Base-by-base conservation (phyloP, 2,329 filamentous ascomycete species). In the Pyricularia sp. region DNA sequence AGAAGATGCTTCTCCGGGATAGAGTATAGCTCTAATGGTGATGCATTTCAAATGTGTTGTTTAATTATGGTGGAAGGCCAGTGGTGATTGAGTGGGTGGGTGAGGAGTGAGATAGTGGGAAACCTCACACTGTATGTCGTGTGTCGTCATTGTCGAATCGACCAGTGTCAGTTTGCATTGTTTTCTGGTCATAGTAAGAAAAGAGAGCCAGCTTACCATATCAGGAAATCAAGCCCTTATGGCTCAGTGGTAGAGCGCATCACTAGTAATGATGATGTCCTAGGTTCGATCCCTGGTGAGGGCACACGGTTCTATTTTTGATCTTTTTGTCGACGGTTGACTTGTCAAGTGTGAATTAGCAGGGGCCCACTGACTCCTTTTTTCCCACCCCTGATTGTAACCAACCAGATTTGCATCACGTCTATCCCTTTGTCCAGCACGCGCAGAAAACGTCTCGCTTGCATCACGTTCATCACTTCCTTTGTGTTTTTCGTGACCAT, bases 181-280 rank as follows among this genome's bases (percentile, higher is more conserved):
- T n/a, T n/a, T n/a, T n/a, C n/a, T n/a, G n/a, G n/a, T n/a, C n/a
- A n/a, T n/a, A n/a, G n/a, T n/a, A n/a, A n/a, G n/a, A n/a, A n/a
- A n/a, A n/a, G n/a, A n/a, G n/a, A n/a, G n/a, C n/a, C n/a, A n/a
- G n/a, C n/a, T 12, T 40, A 40, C 13, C 13, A 40, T 6, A 40
- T 16, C 33, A 24, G 28, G 6, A 9, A 26, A 19, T 19, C 9
- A 30, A n/a, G 63, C 63, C 63, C 63, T 33, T 57, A 60, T 64
- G 55, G 63, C 55, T 64, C 31, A 64, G 63, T 64, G 63, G 63
- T 64, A 64, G 31, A 64, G 55, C 63, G 63, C 59, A 44, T 60
- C 63, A 64, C 63, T 64, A 64, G 63, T 64, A 64, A 64, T 64
- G 63, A 60, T 44, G 59, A 64, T 55, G 40, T 64, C 63, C 31